Conservation (phyloP, 352 stramenopile species). For the Globisporangium viniferum region DNA sequence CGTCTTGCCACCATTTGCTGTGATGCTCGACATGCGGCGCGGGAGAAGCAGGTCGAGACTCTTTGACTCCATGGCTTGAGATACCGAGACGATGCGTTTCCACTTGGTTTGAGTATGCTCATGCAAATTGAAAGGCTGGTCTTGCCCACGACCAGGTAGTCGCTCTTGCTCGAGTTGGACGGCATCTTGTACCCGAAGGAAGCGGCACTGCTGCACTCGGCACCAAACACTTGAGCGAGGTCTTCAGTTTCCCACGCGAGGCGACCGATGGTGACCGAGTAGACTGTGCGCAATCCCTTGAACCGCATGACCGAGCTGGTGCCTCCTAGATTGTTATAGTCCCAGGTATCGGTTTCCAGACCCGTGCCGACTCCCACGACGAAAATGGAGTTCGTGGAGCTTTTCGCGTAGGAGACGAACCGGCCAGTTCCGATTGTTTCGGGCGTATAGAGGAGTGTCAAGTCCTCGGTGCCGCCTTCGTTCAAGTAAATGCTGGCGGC, state of each 20-base stretch:
- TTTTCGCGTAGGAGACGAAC: neutral
- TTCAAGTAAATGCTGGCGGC: conserved; percentile 16
- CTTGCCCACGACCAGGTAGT: neutral
- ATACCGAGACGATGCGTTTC: conserved; percentile 6
- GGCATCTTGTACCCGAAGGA: neutral
- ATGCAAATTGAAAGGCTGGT: neutral
- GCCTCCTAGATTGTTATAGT: too few relatives aligned
- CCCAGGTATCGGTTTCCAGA: neutral
- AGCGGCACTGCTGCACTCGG: neutral
- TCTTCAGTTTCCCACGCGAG: neutral
- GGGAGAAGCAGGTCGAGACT: conserved; percentile 8
- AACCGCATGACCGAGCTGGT: too few relatives aligned
- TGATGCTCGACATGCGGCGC: conserved; percentile 8
- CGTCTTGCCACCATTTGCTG: neutral
- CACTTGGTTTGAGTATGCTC: conserved; percentile 2
- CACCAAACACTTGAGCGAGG: neutral
- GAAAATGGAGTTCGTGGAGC: conserved; percentile 12
- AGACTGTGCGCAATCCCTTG: neutral
- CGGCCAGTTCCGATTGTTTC: too few relatives aligned
- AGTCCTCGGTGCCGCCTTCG: conserved; percentile 6
- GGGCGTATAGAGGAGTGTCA: neutral
- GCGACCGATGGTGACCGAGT: neutral
- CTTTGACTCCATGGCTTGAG: neutral
- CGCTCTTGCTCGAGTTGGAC: neutral
- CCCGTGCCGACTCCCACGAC: neutral